Evolutionary conservation across 805 yeast species (phyloP).

Genomic region (Tetrapisispora pingtungensis): DNA sequence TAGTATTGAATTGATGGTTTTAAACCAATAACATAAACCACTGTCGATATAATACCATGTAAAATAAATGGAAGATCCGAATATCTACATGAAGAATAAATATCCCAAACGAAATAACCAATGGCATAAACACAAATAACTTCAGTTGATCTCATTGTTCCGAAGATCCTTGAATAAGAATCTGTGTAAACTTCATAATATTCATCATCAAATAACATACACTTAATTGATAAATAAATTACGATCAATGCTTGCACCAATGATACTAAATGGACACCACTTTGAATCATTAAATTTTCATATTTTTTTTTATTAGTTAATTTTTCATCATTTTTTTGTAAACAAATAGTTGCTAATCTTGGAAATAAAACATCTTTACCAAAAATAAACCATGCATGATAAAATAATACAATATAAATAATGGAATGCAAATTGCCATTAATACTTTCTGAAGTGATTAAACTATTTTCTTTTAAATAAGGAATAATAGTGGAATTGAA

Average conservation of each 20-base stretch:
- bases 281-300: conserved; percentile 17
- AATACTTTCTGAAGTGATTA: conserved; percentile 16
- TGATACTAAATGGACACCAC: conserved; percentile 60
- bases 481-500: conserved; percentile 12
- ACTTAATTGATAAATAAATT: conserved; percentile 32
- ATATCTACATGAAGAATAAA: conserved; percentile 50
- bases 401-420: conserved; percentile 22
- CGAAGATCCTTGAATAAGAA: conserved; percentile 21
- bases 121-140: conserved; percentile 34
- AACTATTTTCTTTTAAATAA: conserved; percentile 6
- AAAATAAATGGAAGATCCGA: conserved; percentile 56
- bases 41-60: conserved; percentile 64
- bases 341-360: background rate
- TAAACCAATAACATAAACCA: conserved; percentile 55
- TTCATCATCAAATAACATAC: conserved; percentile 7
- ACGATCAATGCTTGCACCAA: conserved; percentile 72
- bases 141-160: conserved; percentile 17
- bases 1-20: conserved; percentile 67
- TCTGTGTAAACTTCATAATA: conserved; percentile 10
- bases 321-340: background rate
- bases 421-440: conserved; percentile 23
- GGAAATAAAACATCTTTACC: conserved; percentile 25
- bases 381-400: conserved; percentile 23
- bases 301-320: conserved; percentile 6
- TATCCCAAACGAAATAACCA: conserved; percentile 86